Conservation (phyloP, 345 rosid genomes). For the Atalantia buxifolia region DNA sequence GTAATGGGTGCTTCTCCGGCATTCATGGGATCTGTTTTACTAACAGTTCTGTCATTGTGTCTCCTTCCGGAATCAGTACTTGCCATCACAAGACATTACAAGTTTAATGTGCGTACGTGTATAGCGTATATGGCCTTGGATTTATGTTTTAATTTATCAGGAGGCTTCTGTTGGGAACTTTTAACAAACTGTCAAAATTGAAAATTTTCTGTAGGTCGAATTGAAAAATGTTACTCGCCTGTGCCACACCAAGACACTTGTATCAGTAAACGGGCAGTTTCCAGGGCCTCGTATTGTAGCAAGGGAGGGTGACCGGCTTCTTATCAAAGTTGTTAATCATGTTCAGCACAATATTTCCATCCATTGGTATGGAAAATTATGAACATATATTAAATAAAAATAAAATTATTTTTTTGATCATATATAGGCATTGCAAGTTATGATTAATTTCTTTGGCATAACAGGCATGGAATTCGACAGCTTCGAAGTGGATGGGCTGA, state of each 20-base stretch:
- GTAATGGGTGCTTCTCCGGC: conserved; percentile 28
- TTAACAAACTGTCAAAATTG: not conserved
- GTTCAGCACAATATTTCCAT: conserved; percentile 49
- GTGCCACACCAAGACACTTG: conserved; percentile 55
- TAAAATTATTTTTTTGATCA: not conserved
- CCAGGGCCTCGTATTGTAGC: conserved; percentile 60
- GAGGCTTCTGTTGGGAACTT: not conserved
- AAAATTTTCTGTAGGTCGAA: conserved; percentile 27
- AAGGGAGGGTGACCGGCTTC: conserved; percentile 58
- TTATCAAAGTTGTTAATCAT: conserved; percentile 52
- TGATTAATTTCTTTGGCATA: not conserved
- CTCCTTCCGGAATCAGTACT: conserved; percentile 32
- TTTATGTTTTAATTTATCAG: not conserved
- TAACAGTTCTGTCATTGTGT: conserved; percentile 5
- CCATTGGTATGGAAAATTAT: conserved; percentile 38
- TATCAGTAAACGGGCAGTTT: conserved; percentile 51
- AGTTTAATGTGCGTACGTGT: conserved; percentile 49
- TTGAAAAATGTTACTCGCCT: conserved; percentile 45
- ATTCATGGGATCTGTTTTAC: not conserved
- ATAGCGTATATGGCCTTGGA: not conserved
- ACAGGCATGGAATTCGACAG: conserved; percentile 71
- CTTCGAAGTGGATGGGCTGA: conserved; percentile 65
- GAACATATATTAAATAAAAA: not conserved
- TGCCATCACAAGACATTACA: conserved; percentile 74
- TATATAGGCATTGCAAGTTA: not conserved